These are phyloP conservation scores for Fusarium praegraminearum DNA, from an alignment of 2,329 filamentous ascomycete genomes.

Conservation along the genomic window DNA sequence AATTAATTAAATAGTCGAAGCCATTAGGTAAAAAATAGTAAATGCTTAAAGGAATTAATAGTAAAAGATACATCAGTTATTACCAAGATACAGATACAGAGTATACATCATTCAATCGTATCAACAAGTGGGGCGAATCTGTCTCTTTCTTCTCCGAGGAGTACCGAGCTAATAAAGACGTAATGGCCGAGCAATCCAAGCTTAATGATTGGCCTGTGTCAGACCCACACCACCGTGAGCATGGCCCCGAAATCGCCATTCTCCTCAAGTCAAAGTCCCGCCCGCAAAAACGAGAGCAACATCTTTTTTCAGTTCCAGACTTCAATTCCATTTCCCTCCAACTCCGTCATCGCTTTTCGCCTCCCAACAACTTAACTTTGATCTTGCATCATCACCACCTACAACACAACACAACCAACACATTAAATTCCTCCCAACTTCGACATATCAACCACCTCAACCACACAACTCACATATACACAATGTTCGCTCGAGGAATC, in stretches of 20 bases:
- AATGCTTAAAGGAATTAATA: background rate
- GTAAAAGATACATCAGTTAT: background rate
- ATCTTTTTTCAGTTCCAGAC: slow-evolving; percentile 46
- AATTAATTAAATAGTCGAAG: no score
- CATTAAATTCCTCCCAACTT: slow-evolving; percentile 17
- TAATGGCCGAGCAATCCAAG: slow-evolving; percentile 51
- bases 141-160: slow-evolving; percentile 46
- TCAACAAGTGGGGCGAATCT: slow-evolving; percentile 26
- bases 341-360: slow-evolving; percentile 45
- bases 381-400: slow-evolving; percentile 32
- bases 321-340: slow-evolving; percentile 31
- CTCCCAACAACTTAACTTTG: slow-evolving; percentile 32
- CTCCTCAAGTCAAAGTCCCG: slow-evolving; percentile 49
- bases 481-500: slow-evolving; percentile 63
- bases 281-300: slow-evolving; percentile 21
- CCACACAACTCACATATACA: slow-evolving; percentile 38
- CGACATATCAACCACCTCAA: slow-evolving; percentile 9
- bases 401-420: slow-evolving; percentile 6
- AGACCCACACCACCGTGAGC: slow-evolving; percentile 40
- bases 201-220: slow-evolving; percentile 33
- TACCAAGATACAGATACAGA: background rate
- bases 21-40: no score
- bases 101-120: background rate
- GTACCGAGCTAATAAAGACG: slow-evolving; percentile 48
- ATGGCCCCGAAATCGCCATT: slow-evolving; percentile 50